These are phyloP conservation scores for Cutaneotrichosporon cutaneum DNA, from an alignment of 1,284 basidiomycete genomes.

Conservation along the genomic window DNA sequence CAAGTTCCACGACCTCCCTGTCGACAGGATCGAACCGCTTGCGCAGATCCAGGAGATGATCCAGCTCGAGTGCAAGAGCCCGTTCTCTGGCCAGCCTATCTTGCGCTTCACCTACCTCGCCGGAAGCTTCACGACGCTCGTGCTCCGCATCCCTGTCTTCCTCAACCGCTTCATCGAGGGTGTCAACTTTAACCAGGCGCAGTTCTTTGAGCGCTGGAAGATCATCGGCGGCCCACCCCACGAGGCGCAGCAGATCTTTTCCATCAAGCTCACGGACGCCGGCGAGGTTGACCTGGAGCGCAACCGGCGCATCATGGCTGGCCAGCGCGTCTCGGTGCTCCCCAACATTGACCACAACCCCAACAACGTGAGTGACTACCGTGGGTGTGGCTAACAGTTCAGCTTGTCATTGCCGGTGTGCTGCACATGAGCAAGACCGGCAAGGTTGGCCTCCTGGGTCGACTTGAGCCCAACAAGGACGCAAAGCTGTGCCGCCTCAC, in stretches of 20 bases:
- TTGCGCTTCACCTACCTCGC: slow-evolving; percentile 87
- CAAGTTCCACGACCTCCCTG: slow-evolving; percentile 80
- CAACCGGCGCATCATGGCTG: slow-evolving; percentile 72
- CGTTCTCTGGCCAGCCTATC: slow-evolving; percentile 76
- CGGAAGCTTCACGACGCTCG: slow-evolving; percentile 82
- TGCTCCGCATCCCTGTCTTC: slow-evolving; percentile 80
- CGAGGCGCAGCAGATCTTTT: slow-evolving; percentile 86
- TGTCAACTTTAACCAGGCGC: slow-evolving; percentile 73
- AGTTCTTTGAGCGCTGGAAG: slow-evolving; percentile 99
- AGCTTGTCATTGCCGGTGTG: slow-evolving; percentile 88
- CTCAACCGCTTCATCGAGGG: slow-evolving; percentile 92
- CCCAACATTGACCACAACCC: slow-evolving; percentile 82
- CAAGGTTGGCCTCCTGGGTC: slow-evolving; percentile 90
- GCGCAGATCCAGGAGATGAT: slow-evolving; percentile 91
- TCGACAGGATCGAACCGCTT: slow-evolving; percentile 71
- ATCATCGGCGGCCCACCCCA: slow-evolving; percentile 90
- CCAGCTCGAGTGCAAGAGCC: slow-evolving; percentile 88
- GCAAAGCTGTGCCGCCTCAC: slow-evolving; percentile 94
- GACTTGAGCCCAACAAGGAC: slow-evolving; percentile 90
- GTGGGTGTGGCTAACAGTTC: slow-evolving; percentile 51
- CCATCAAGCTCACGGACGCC: slow-evolving; percentile 65
- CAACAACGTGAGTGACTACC: slow-evolving; percentile 42
- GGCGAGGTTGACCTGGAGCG: slow-evolving; percentile 73
- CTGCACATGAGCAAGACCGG: slow-evolving; percentile 81
- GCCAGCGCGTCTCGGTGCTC: slow-evolving; percentile 72